These are phyloP conservation scores for Nyssa sinensis DNA, from an alignment of 148 eudicot genomes.

Conservation along the genomic window DNA sequence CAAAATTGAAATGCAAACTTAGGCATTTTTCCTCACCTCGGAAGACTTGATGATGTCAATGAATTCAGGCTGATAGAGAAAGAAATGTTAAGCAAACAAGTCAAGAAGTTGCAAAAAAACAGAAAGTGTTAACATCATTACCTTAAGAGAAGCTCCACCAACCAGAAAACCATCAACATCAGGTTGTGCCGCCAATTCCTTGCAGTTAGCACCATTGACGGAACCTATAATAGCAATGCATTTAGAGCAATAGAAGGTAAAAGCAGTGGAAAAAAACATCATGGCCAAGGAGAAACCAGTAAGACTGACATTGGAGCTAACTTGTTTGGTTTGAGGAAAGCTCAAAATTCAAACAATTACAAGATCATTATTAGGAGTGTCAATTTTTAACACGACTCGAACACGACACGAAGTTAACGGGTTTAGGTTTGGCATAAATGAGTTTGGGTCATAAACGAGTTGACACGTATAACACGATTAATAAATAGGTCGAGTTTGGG, in stretches of 20 bases:
- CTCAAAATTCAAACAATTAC: background rate
- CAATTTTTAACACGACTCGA: too few relatives aligned
- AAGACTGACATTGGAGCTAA: background rate
- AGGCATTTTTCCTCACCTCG: conserved; percentile 66
- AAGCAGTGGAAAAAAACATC: too few relatives aligned
- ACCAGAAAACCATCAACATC: conserved; percentile 94
- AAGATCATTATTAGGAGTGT: too few relatives aligned
- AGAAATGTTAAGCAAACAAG: background rate
- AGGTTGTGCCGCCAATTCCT: conserved; percentile 73
- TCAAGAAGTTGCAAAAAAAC: background rate
- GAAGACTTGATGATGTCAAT: conserved; percentile 89
- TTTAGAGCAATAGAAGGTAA: background rate
- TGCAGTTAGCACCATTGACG: conserved; percentile 83
- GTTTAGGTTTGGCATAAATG: too few relatives aligned
- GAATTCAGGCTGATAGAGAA: conserved; percentile 93
- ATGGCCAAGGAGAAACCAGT: background rate
- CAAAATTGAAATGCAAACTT: conserved; percentile 12
- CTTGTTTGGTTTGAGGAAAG: background rate
- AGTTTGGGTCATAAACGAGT: too few relatives aligned
- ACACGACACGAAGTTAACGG: too few relatives aligned
- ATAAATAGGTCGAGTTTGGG: too few relatives aligned
- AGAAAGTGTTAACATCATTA: conserved; percentile 18
- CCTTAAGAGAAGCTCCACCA: conserved; percentile 94
- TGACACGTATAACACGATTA: too few relatives aligned
- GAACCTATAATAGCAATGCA: conserved; percentile 51